These are phyloP conservation scores for Phytophthora brassicae DNA, from an alignment of 352 stramenopile genomes.

Conservation along the genomic window DNA sequence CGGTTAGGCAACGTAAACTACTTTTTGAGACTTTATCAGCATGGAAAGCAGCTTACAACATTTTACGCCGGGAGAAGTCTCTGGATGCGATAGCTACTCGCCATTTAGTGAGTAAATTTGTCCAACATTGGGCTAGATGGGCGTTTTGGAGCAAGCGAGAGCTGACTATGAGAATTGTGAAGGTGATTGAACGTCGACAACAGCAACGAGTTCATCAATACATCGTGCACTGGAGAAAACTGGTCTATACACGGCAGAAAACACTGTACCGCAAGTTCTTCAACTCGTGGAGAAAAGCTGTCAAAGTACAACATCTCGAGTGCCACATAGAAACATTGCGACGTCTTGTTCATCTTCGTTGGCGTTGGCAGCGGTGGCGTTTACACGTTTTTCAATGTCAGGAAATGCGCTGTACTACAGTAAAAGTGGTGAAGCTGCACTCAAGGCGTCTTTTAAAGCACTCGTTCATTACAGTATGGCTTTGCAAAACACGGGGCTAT, in stretches of 20 bases:
- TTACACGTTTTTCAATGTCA: not conserved
- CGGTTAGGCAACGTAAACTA: conserved; percentile 5
- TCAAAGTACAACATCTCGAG: conserved; percentile 16
- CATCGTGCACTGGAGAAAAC: conserved; percentile 17
- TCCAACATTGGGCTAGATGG: conserved; percentile 34
- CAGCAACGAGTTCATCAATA: conserved; percentile 3
- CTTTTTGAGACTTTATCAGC: not conserved
- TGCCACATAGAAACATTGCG: conserved; percentile 11
- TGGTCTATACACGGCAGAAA: conserved; percentile 5
- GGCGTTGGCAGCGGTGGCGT: conserved; percentile 24
- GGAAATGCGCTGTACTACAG: conserved; percentile 3
- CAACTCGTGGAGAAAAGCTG: conserved; percentile 17
- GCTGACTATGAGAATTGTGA: conserved; percentile 11
- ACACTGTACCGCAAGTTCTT: conserved; percentile 12
- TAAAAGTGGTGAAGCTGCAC: not conserved
- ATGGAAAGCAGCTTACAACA: conserved; percentile 19
- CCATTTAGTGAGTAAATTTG: conserved; percentile 16
- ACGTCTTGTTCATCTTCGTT: conserved; percentile 22
- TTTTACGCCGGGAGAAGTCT: not conserved
- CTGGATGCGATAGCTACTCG: conserved; percentile 6
- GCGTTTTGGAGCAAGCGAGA: conserved; percentile 26
- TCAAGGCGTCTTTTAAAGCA: conserved; percentile 7
- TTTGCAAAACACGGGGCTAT: conserved; percentile 24
- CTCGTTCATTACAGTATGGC: conserved; percentile 19
- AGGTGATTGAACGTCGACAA: conserved; percentile 6